phyloP scores from a whole-genome alignment of 1,284 basidiomycete species.

The Trichosporon ovoides region DNA sequence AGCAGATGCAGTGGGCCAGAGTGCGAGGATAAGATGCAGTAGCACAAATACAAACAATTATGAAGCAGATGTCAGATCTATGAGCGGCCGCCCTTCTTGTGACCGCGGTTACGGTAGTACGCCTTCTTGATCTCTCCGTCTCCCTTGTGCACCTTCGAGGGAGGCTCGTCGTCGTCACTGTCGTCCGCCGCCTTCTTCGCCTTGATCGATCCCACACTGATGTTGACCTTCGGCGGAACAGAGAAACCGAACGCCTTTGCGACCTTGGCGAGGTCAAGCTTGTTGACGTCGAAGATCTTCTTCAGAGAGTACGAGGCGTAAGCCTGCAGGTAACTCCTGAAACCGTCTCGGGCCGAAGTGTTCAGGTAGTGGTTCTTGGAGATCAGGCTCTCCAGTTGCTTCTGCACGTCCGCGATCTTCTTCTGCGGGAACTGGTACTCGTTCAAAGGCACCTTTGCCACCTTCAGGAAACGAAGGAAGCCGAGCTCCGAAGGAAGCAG shows the following conservation, averaged over 20 bases:
- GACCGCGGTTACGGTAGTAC: conserved; percentile 44
- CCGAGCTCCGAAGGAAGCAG: conserved; percentile 89
- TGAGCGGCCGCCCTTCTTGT: conserved; percentile 13
- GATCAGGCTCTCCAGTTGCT: conserved; percentile 83
- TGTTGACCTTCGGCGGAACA: conserved; percentile 74
- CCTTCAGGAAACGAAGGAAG: conserved; percentile 92
- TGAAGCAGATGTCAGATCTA: conserved; percentile 7
- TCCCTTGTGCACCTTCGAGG: conserved; percentile 20
- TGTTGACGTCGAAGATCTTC: conserved; percentile 95
- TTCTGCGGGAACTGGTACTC: conserved; percentile 93
- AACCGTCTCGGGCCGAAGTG: conserved; percentile 89
- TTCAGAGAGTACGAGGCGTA: conserved; percentile 98
- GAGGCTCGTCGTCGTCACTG: conserved; percentile 33
- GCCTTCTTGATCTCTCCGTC: conserved; percentile 42
- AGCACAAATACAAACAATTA: conserved; percentile 9
- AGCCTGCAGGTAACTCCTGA: conserved; percentile 91
- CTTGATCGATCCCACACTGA: conserved; percentile 53
- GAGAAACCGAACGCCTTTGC: conserved; percentile 94
- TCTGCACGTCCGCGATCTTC: conserved; percentile 89
- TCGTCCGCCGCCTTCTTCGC: conserved; percentile 34
- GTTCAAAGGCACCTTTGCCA: conserved; percentile 96
- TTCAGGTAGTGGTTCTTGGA: conserved; percentile 97
- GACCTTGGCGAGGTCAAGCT: conserved; percentile 88
- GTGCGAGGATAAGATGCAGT: background rate
- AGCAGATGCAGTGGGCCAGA: background rate